Base-by-base conservation (phyloP, 2,329 filamentous ascomycete species). In the Aureobasidium mangrovei region DNA sequence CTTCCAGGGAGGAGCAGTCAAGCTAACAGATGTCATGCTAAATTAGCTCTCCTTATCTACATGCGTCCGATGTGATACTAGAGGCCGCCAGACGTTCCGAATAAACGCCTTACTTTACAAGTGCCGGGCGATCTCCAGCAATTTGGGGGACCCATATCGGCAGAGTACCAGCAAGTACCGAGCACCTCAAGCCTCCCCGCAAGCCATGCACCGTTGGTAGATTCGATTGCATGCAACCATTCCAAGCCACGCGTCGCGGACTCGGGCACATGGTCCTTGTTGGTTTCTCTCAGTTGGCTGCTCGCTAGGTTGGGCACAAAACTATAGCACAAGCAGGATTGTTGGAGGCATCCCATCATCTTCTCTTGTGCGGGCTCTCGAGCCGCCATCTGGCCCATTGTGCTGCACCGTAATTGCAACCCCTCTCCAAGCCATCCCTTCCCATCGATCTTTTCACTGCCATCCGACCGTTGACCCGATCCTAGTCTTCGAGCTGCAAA, bases 71-170 rank as follows among this genome's bases (percentile, higher is more conserved):
- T 24, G 7, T 9, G 38, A 9, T 41, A 18, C 29, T 5, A 41
- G n/a, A 18, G 46, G 35, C 12, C 36, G 33, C 38, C 33, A 33
- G 36, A 41, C 33, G 47, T 51, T 51, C 47, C 47, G 29, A 51
- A 51, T 41, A 51, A 51, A 51, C 10, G 41, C 47, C 47, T 51
- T 51, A 41, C 26, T 10, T 28, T 18, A 41, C 33, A 51, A 51
- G 36, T 51, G 38, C 47, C 47, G 47, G 47, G 40, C 47, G 47
- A 51, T 51, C 47, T 33, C 29, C 38, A 51, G 29, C 36, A 9
- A 51, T 51, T 32, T 33, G 46, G 26, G 18, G 28, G 36, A 24
- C 3, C 9, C 27, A 39, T 40, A n/a, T 40, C 36, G 47, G 47
- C 47, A 41, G 47, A 32, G n/a, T 38, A 51, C 5, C 7, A 26